Percentiles rank a stretch among this genome's conserved stretches.
These are phyloP conservation scores for Cetradonia linearis DNA, from an alignment of 495 filamentous ascomycete species.

Conservation along the genomic window DNA sequence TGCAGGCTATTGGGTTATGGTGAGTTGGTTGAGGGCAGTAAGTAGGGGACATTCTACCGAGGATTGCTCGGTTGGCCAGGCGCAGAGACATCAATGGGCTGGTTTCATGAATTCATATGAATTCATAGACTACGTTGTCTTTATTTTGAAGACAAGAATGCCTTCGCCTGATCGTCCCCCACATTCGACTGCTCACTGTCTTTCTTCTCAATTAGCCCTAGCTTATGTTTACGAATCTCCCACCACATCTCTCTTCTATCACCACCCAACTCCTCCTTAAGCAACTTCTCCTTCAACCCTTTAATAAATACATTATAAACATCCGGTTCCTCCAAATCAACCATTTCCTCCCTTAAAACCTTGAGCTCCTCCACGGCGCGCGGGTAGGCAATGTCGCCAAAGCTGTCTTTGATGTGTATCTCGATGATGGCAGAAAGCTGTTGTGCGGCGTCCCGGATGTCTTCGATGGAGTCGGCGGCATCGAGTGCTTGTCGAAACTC, in stretches of 20 bases:
- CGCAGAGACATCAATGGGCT: neutral
- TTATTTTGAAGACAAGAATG: slow-evolving; percentile 31
- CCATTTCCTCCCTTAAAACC: slow-evolving; percentile 67
- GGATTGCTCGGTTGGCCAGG: too few species aligned
- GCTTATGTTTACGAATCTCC: slow-evolving; percentile 49
- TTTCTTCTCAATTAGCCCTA: slow-evolving; percentile 64
- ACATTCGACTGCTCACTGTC: slow-evolving; percentile 52
- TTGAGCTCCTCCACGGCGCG: slow-evolving; percentile 65
- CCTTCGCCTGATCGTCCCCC: slow-evolving; percentile 55
- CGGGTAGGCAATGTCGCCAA: slow-evolving; percentile 65
- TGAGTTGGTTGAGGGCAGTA: neutral
- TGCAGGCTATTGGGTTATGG: slow-evolving; percentile 8
- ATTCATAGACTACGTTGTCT: neutral
- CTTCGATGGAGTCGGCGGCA: slow-evolving; percentile 47
- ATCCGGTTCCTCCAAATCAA: slow-evolving; percentile 62
- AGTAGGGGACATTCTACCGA: neutral
- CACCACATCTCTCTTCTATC: slow-evolving; percentile 79
- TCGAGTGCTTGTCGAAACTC: slow-evolving; percentile 80
- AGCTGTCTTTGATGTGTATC: slow-evolving; percentile 55
- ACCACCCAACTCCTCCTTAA: slow-evolving; percentile 64
- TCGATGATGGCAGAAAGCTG: slow-evolving; percentile 67
- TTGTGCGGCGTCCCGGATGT: slow-evolving; percentile 55
- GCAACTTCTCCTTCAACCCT: slow-evolving; percentile 60
- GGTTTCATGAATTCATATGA: neutral
- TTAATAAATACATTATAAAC: slow-evolving; percentile 68